Conservation (phyloP, 768 basidiomycete genomes). For the Phaffia tasmanica region DNA sequence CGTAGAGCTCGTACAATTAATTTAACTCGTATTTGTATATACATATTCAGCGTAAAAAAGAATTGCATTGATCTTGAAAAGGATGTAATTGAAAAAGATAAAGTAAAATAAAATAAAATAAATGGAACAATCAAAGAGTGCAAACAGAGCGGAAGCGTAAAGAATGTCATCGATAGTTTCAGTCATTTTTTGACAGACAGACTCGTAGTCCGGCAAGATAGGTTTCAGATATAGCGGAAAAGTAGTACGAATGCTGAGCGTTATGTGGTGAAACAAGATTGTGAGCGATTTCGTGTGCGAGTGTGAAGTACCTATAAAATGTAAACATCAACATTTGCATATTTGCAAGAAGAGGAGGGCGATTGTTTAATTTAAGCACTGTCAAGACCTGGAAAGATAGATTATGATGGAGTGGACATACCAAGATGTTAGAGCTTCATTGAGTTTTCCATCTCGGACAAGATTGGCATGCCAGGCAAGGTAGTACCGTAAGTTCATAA, state of each 20-base stretch:
- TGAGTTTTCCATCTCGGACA: slow-evolving; percentile 47
- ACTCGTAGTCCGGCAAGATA: slow-evolving; percentile 30
- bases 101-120: background rate
- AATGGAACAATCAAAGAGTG: no score
- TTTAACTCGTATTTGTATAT: background rate
- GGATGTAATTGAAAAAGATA: background rate
- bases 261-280: slow-evolving; percentile 71
- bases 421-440: slow-evolving; percentile 72
- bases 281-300: slow-evolving; percentile 42
- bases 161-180: no score
- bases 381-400: slow-evolving; percentile 63
- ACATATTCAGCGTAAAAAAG: background rate
- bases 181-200: no score
- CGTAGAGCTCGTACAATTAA: background rate
- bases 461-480: slow-evolving; percentile 47
- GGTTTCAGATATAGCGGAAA: slow-evolving; percentile 74
- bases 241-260: slow-evolving; percentile 87
- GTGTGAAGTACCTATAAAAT: background rate
- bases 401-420: slow-evolving; percentile 61
- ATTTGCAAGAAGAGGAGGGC: background rate
- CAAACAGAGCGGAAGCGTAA: no score
- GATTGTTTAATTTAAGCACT: background rate
- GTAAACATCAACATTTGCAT: background rate
- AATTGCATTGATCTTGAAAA: background rate
- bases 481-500: slow-evolving; percentile 24